Evolutionary conservation across 176 grass and related monocot species (phyloP).

Genomic region (Lolium rigidum): DNA sequence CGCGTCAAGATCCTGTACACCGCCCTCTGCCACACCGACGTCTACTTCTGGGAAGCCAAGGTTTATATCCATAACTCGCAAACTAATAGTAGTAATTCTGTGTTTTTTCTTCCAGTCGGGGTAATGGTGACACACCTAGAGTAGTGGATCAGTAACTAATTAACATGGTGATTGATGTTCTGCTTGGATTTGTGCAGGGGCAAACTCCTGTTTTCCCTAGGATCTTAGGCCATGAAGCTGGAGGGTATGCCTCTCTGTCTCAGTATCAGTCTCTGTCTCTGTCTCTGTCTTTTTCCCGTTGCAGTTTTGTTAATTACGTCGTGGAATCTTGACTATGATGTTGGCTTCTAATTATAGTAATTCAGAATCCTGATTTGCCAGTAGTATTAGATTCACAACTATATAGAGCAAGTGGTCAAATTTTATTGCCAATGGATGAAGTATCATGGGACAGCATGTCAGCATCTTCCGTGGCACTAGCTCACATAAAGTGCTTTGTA

Average conservation of each 20-base stretch:
- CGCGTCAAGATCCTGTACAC: constrained; percentile 88
- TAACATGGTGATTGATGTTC: neutral
- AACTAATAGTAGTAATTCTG: neutral
- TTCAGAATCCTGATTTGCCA: neutral
- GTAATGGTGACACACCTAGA: neutral
- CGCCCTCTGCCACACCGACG: constrained; percentile 87
- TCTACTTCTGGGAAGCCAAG: constrained; percentile 97
- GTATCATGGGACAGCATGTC: neutral
- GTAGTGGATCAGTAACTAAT: neutral
- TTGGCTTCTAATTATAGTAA: neutral
- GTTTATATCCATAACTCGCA: neutral
- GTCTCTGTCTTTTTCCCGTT: neutral
- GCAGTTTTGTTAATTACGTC: neutral
- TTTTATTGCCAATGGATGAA: constrained; percentile 19
- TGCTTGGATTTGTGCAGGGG: constrained; percentile 52
- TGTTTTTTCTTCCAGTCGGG: neutral
- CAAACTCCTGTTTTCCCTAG: constrained; percentile 89
- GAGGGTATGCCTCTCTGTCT: constrained; percentile 66
- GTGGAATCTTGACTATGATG: neutral
- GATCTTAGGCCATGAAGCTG: constrained; percentile 92
- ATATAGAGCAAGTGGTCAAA: constrained; percentile 26
- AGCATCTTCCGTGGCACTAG: neutral
- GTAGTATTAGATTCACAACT: neutral
- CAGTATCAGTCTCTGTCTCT: too few species aligned
- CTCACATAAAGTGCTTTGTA: neutral